Conservation (phyloP, 768 basidiomycete genomes). For the Leccinum uliginosum region DNA sequence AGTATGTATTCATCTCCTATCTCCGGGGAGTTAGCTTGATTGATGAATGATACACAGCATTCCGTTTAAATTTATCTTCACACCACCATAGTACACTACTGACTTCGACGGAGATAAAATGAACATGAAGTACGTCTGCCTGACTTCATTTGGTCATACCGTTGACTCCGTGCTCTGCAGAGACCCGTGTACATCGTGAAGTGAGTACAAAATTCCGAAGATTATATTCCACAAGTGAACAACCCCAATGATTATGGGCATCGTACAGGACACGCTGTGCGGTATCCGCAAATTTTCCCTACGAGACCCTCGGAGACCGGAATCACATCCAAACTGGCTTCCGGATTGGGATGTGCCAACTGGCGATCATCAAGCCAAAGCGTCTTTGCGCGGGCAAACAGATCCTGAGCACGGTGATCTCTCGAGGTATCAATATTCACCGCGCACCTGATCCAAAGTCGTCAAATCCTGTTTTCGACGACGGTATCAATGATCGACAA, state of each 20-base stretch:
- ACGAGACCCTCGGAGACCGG: slow-evolving; percentile 95
- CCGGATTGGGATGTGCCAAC: slow-evolving; percentile 98
- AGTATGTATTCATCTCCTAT: too few relatives aligned
- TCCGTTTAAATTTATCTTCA: too few relatives aligned
- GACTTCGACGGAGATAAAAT: too few relatives aligned
- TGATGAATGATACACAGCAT: too few relatives aligned
- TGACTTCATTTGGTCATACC: not conserved
- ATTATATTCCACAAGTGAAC: slow-evolving; percentile 99
- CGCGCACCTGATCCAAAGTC: slow-evolving; percentile 77
- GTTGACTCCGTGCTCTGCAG: too few relatives aligned
- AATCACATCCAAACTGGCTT: slow-evolving; percentile 94
- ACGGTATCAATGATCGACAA: slow-evolving; percentile 96
- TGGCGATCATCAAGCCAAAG: slow-evolving; percentile 90
- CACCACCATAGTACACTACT: too few relatives aligned
- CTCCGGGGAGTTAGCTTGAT: too few relatives aligned
- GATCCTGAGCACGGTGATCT: slow-evolving; percentile 86
- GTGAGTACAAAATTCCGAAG: slow-evolving; percentile 43
- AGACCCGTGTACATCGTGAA: too few relatives aligned
- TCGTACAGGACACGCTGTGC: slow-evolving; percentile 97
- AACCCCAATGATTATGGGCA: slow-evolving; percentile 99
- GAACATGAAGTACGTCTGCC: slow-evolving; percentile 77
- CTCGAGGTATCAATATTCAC: slow-evolving; percentile 90
- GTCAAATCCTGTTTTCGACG: slow-evolving; percentile 80
- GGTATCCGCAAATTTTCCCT: slow-evolving; percentile 97
- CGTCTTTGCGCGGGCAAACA: slow-evolving; percentile 99